Evolutionary conservation across 2,329 filamentous ascomycete species (phyloP).

Genomic region (Exophiala sideris): DNA sequence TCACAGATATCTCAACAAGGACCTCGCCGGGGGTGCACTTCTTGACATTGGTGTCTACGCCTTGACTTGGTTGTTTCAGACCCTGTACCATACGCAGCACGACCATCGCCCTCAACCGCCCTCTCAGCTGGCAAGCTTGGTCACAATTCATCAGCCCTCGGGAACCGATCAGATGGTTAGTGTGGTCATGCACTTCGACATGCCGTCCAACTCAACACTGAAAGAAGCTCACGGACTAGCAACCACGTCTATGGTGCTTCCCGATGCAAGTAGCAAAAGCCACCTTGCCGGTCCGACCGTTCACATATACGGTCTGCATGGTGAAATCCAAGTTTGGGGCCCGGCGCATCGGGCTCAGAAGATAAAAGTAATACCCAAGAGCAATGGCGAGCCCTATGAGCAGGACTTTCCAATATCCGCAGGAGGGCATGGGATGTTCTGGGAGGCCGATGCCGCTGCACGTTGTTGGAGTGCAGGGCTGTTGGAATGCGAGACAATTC

Average conservation of each 20-base stretch:
- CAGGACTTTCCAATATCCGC: not conserved
- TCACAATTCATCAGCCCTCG: not conserved
- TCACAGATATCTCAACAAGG: constrained; percentile 76
- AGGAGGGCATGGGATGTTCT: constrained; percentile 35
- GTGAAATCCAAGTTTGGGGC: not conserved
- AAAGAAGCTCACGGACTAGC: not conserved
- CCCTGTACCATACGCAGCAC: constrained; percentile 4
- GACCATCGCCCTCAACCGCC: not conserved
- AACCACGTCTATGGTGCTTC: not conserved
- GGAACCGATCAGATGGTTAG: not conserved
- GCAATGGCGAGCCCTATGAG: not conserved
- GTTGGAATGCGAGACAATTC: constrained; percentile 44
- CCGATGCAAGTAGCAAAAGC: not conserved
- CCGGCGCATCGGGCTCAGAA: not conserved
- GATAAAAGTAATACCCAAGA: not conserved
- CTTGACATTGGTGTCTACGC: constrained; percentile 84
- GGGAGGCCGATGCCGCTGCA: constrained; percentile 31
- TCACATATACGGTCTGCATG: not conserved
- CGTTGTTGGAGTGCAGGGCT: constrained; percentile 25
- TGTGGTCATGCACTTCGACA: too few species aligned
- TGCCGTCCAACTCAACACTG: too few species aligned
- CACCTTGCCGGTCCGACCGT: not conserved
- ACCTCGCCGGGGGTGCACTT: constrained; percentile 76
- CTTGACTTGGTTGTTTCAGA: constrained; percentile 75
- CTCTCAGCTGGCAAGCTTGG: not conserved